Evolutionary conservation across 2,329 filamentous ascomycete genomes (phyloP).

Genomic region (Scedosporium boydii): DNA sequence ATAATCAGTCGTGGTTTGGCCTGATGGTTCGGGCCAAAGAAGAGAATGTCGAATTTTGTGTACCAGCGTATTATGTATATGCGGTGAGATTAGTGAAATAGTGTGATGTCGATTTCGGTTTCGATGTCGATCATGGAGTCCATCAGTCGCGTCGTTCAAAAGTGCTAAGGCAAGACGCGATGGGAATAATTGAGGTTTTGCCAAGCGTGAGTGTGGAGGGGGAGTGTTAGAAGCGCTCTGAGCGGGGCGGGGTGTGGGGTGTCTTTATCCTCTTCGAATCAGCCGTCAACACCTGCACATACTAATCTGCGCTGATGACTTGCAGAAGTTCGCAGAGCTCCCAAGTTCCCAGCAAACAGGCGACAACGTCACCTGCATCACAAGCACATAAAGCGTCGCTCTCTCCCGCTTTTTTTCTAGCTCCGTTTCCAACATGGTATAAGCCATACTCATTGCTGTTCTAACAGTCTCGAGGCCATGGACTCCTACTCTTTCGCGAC

Average conservation of each 20-base stretch:
- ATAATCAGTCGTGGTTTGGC: neutral
- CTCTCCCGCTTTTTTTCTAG: neutral
- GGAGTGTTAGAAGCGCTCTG: neutral
- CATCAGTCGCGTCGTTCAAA: neutral
- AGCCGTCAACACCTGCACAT: no score
- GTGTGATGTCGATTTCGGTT: no score
- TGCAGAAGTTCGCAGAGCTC: neutral
- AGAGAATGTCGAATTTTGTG: neutral
- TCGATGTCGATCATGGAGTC: no score
- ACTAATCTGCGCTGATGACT: neutral
- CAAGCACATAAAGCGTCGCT: neutral
- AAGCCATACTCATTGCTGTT: neutral
- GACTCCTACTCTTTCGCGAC: conserved; percentile 94
- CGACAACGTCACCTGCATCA: neutral
- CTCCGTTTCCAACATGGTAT: neutral
- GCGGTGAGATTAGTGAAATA: no score
- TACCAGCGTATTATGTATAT: no score
- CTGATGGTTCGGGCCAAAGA: neutral
- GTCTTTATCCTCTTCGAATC: no score
- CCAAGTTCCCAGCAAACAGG: neutral
- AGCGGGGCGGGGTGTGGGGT: neutral
- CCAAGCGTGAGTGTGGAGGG: neutral
- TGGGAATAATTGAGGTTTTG: neutral
- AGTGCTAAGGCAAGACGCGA: neutral
- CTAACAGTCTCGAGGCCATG: conserved; percentile 39